Evolutionary conservation across 208 protist species (phyloP).

Genomic region (Wallacemonas sp.): DNA sequence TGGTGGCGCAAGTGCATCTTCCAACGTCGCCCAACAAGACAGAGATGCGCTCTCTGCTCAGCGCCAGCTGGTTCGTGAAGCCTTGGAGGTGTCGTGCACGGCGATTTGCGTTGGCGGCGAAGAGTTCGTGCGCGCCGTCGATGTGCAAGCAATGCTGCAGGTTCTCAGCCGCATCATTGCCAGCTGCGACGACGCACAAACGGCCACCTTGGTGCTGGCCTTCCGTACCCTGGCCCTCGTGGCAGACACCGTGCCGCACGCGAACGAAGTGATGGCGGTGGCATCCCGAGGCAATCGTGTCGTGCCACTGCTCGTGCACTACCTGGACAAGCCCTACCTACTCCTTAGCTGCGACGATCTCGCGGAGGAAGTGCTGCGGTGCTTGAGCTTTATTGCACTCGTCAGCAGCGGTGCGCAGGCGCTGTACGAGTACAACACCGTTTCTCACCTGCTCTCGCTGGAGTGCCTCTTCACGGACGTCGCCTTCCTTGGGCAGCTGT

Average conservation of each 20-base stretch:
- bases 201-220: constrained; percentile 17
- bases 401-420: constrained; percentile 19
- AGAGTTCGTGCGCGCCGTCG: constrained; percentile 34
- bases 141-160: constrained; percentile 19
- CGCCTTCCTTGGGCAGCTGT: constrained; percentile 45
- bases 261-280: constrained; percentile 30
- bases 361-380: constrained; percentile 70
- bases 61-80: constrained; percentile 18
- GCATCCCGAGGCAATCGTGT: constrained; percentile 14
- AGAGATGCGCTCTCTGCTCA: constrained; percentile 11
- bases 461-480: constrained; percentile 33
- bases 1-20: too few relatives aligned
- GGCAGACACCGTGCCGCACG: constrained; percentile 51
- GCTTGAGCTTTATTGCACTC: constrained; percentile 43
- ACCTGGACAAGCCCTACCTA: constrained; percentile 26
- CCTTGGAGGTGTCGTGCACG: constrained; percentile 20
- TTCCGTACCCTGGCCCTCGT: constrained; percentile 57
- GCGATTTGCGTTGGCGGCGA: constrained; percentile 39
- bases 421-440: constrained; percentile 23
- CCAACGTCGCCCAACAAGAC: background rate
- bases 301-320: constrained; percentile 20
- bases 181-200: constrained; percentile 12
- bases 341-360: constrained; percentile 37
- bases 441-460: constrained; percentile 24
- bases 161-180: constrained; percentile 26